Evolutionary conservation across 768 basidiomycete genomes (phyloP).

Genomic region (Amanita fuliginea): DNA sequence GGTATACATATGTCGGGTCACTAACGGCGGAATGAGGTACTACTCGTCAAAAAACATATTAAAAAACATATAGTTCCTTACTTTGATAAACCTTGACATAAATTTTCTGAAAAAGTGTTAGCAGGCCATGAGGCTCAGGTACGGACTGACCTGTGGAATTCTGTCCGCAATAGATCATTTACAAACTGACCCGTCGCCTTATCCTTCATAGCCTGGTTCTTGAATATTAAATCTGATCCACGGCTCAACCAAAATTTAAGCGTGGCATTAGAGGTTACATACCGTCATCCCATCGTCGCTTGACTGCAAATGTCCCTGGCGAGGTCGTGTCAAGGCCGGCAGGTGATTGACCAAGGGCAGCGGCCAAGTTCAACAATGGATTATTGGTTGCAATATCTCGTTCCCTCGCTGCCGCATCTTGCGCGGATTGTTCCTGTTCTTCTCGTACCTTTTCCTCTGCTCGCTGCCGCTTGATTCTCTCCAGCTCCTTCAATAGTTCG

Average conservation of each 20-base stretch:
- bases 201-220: slow-evolving; percentile 80
- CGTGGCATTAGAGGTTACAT: slow-evolving; percentile 14
- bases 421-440: slow-evolving; percentile 65
- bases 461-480: slow-evolving; percentile 94
- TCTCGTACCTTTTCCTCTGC: slow-evolving; percentile 84
- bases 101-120: slow-evolving; percentile 54
- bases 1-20: slow-evolving; percentile 9
- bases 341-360: slow-evolving; percentile 73
- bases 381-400: slow-evolving; percentile 80
- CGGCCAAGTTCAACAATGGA: slow-evolving; percentile 83
- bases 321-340: slow-evolving; percentile 59
- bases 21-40: slow-evolving; percentile 3
- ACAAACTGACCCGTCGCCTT: slow-evolving; percentile 76
- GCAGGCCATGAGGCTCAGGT: background rate
- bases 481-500: slow-evolving; percentile 90
- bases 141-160: slow-evolving; percentile 69
- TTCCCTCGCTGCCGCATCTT: slow-evolving; percentile 53
- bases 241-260: slow-evolving; percentile 1
- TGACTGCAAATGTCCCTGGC: slow-evolving; percentile 83
- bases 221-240: slow-evolving; percentile 83
- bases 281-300: slow-evolving; percentile 95
- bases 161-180: slow-evolving; percentile 88
- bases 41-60: background rate
- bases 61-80: slow-evolving; percentile 14
- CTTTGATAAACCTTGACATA: slow-evolving; percentile 88